phyloP scores from a whole-genome alignment of 352 stramenopile genomes.

The Phytophthora tentaculata region DNA sequence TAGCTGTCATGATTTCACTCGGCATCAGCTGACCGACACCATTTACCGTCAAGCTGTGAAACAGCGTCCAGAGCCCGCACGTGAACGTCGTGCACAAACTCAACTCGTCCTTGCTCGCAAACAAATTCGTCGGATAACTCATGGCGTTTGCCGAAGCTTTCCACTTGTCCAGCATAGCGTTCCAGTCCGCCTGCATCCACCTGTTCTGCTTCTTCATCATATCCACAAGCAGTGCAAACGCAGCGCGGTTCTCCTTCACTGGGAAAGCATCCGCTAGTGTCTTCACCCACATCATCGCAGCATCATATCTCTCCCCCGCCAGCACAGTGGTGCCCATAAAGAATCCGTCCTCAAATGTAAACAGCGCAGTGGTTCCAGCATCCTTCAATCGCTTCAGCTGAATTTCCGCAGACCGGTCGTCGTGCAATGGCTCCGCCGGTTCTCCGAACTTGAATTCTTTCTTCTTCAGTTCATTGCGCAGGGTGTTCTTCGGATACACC shows the following conservation, averaged over 20 bases:
- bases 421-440: conserved; percentile 36
- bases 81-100: conserved; percentile 75
- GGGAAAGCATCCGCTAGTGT: conserved; percentile 62
- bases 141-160: conserved; percentile 45
- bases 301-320: conserved; percentile 58
- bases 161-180: conserved; percentile 57
- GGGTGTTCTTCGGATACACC: conserved; percentile 41
- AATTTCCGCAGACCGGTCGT: conserved; percentile 39
- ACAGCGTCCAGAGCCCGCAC: conserved; percentile 81
- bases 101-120: conserved; percentile 50
- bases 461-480: conserved; percentile 41
- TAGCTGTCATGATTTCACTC: conserved; percentile 58
- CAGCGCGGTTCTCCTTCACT: conserved; percentile 58
- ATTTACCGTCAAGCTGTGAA: conserved; percentile 68
- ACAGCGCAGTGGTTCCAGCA: conserved; percentile 58
- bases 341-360: conserved; percentile 73
- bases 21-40: conserved; percentile 41
- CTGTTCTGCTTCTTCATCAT: conserved; percentile 37
- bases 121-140: conserved; percentile 68
- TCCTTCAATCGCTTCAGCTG: conserved; percentile 69
- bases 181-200: conserved; percentile 63
- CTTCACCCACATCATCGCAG: conserved; percentile 65
- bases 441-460: conserved; percentile 51
- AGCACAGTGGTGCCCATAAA: conserved; percentile 68
- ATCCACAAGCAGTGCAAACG: conserved; percentile 51